A percentile compares a stretch with the other conserved stretches of the same genome.
Evolutionary conservation across 495 filamentous ascomycete species (phyloP).

Genomic region (Paragyromitra xinjiangensis): DNA sequence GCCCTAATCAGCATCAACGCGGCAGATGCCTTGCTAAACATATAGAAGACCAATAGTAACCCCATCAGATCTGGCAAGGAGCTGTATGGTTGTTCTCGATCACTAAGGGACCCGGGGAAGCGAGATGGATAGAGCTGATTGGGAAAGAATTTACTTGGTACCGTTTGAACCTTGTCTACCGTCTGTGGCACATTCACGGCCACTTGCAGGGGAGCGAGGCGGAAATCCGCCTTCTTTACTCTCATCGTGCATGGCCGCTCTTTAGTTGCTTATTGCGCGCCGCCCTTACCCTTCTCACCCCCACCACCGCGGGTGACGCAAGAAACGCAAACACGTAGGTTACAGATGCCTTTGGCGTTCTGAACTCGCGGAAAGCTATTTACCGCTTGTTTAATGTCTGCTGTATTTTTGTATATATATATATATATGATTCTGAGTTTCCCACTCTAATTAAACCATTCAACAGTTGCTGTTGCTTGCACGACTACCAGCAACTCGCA

Average conservation of each 20-base stretch:
- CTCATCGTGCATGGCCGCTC: neutral
- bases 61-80: slow-evolving; percentile 26
- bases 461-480: neutral
- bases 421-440: neutral
- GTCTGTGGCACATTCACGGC: neutral
- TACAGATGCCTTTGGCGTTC: slow-evolving; percentile 8
- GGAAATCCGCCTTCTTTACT: slow-evolving; percentile 2
- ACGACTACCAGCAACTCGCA: neutral
- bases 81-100: slow-evolving; percentile 19
- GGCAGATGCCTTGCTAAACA: slow-evolving; percentile 18
- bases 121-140: neutral
- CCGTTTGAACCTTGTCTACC: slow-evolving; percentile 1
- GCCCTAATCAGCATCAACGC: neutral
- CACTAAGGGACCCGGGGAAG: neutral
- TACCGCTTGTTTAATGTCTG: neutral
- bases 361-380: neutral
- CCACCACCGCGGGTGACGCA: neutral
- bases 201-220: slow-evolving; percentile 9
- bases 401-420: neutral
- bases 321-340: slow-evolving; percentile 6
- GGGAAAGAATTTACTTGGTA: neutral
- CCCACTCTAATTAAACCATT: neutral
- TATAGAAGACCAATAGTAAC: slow-evolving; percentile 4
- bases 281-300: neutral
- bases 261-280: slow-evolving; percentile 9